A percentile compares a stretch with the other conserved stretches of the same genome.
Evolutionary conservation across 148 eudicot species (phyloP).

Genomic region (Silene latifolia): DNA sequence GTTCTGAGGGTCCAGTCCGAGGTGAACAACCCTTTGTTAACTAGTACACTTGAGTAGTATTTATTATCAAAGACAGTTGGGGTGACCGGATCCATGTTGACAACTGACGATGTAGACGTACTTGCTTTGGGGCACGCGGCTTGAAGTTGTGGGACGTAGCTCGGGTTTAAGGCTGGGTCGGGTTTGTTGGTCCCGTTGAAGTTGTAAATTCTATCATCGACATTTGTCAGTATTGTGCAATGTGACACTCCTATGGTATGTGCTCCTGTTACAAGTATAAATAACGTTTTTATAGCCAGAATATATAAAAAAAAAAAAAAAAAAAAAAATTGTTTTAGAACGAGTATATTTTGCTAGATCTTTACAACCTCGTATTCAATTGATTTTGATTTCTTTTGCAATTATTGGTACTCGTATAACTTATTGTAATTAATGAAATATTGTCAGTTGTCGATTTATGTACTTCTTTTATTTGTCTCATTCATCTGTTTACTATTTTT

Average conservation of each 20-base stretch:
- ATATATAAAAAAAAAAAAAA: too few relatives aligned
- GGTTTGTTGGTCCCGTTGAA: slow-evolving; percentile 25
- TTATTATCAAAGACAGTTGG: slow-evolving; percentile 16
- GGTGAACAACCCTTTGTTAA: slow-evolving; percentile 24
- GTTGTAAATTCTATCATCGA: slow-evolving; percentile 23
- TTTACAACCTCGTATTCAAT: too few relatives aligned
- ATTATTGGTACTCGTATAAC: too few relatives aligned
- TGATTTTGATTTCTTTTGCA: too few relatives aligned
- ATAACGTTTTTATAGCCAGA: too few relatives aligned
- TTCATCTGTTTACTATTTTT: too few relatives aligned
- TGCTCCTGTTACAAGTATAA: slow-evolving; percentile 13
- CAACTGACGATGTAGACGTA: slow-evolving; percentile 33
- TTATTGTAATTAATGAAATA: too few relatives aligned
- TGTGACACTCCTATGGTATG: slow-evolving; percentile 32
- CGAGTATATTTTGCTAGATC: too few relatives aligned
- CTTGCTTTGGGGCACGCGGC: slow-evolving; percentile 51
- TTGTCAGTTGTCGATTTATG: too few relatives aligned
- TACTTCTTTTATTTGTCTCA: neutral
- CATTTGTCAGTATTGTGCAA: slow-evolving; percentile 19
- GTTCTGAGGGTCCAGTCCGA: slow-evolving; percentile 45
- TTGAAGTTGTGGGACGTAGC: slow-evolving; percentile 42
- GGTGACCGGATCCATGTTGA: slow-evolving; percentile 27
- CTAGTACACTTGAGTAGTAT: slow-evolving; percentile 20
- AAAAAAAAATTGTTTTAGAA: too few relatives aligned
- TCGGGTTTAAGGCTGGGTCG: slow-evolving; percentile 49